These are phyloP conservation scores for Achaetomium macrosporum DNA, from an alignment of 2,329 filamentous ascomycete genomes.

Conservation along the genomic window DNA sequence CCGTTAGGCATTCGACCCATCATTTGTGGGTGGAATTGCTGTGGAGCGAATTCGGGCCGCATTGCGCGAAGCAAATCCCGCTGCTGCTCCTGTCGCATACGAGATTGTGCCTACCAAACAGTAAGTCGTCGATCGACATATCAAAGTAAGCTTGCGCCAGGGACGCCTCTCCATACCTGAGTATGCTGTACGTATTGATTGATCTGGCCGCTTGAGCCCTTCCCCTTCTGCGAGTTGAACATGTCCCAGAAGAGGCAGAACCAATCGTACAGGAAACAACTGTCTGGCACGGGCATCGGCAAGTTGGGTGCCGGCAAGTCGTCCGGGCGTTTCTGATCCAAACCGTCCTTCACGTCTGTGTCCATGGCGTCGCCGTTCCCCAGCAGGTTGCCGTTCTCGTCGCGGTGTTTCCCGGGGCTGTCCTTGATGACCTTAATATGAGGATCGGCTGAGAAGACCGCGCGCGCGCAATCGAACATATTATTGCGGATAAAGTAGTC, in stretches of 20 bases:
- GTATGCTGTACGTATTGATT: constrained; percentile 75
- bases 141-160: not conserved
- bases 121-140: constrained; percentile 7
- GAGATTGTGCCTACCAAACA: constrained; percentile 53
- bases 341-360: constrained; percentile 73
- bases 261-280: constrained; percentile 93
- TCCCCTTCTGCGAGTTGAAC: constrained; percentile 73
- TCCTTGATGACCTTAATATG: constrained; percentile 63
- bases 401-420: constrained; percentile 60
- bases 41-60: constrained; percentile 52
- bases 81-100: constrained; percentile 68
- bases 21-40: constrained; percentile 56
- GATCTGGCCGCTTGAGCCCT: constrained; percentile 57
- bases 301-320: constrained; percentile 74
- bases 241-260: constrained; percentile 98
- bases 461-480: constrained; percentile 77
- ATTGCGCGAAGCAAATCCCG: constrained; percentile 71
- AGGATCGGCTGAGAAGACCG: constrained; percentile 61
- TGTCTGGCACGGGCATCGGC: constrained; percentile 60
- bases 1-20: constrained; percentile 63
- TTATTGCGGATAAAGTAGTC: constrained; percentile 83
- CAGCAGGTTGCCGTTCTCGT: constrained; percentile 60
- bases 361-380: constrained; percentile 74
- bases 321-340: constrained; percentile 66
- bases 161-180: constrained; percentile 55